Evolutionary conservation across 257 asterid genomes (phyloP), one percentile per base, ranked within the genome.

Genomic region (Gynochthodes officinalis): DNA sequence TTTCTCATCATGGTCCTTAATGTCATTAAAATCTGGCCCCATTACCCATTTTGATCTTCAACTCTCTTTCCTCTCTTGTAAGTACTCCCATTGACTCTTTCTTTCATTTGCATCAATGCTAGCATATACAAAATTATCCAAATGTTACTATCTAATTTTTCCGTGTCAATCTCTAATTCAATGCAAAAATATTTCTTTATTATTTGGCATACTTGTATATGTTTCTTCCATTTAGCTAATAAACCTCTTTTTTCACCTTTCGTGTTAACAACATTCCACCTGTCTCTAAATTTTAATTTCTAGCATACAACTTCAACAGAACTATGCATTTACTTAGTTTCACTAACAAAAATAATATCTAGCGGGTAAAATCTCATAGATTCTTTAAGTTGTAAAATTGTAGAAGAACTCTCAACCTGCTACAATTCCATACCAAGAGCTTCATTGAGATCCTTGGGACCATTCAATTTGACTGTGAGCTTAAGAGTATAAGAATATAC

Each of bases 121-220:
- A 1, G 42, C 42, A 30, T 32, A 59, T 0, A 59, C 15, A 33
- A 30, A 4, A 59, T 30, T 0, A 5, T 1, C 65, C 42, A 59
- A 16, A 0, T 10, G 7, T 2, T 1, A 1, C 1, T 0, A 0
- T 4, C 10, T 5, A 1, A 4, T 0, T 14, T 4, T 0, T 2
- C 10, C 8, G 7, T 7, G 0, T 13, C 3, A 0, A 59, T 1
- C 19, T 58, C 18, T 2, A 30, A 5, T 3, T 30, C 42, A 0
- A 59, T 5, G 7, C 42, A 28, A 30, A 59, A 30, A 4, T 13
- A 2, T 14, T 13, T 48, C n/a, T 4, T 1, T 2, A 15, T 1
- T 0, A 16, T 28, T 13, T 48, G 54, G 1, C 13, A 3, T 0
- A 59, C 30, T 0, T 14, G 15, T 2, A 59, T 25, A 0, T 58